Evolutionary conservation across 805 yeast species (phyloP), one percentile per base, ranked within the genome.

Genomic region (Wickerhamiella allomyrinae): DNA sequence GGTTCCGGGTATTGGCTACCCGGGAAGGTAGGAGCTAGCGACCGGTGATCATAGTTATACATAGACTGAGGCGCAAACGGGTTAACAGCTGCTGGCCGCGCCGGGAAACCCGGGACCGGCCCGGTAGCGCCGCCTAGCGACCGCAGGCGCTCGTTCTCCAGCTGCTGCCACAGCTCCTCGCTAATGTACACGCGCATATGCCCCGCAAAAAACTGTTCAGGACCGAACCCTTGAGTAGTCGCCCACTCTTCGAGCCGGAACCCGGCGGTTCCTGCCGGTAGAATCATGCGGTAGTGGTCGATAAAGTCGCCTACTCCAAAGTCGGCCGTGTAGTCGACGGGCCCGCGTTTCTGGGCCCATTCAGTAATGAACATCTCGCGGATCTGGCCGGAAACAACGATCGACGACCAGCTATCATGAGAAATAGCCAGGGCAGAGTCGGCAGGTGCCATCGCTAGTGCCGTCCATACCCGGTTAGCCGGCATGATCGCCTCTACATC

Each of bases 301-400:
- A 60, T 41, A 36, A 64, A 65, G 46, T 64, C 69, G 25, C 55
- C 57, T 14, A 53, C 46, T 10, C 57, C 67, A 46, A 61, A 65
- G 41, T 64, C 69, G 20, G 65, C 63, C 10, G 67, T 61, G 48
- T 52, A 64, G 44, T 64, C 66, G 11, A 52, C 43, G 5, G 53
- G 43, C 7, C 56, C 46, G n/a, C 61, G 52, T 27, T 62, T 56
- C 27, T 52, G 50, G 5, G 59, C 56, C 68, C 68, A 63, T 40
- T 65, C 68, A 7, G 60, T 51, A 22, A 65, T 44, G 36, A 53
- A 58, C 51, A 58, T 50, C 27, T 54, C 57, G 13, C 68, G 54
- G 11, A 62, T 47, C 45, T 64, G 68, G 3, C 57, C 41, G 8
- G 66, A 59, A 2, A 65, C 67, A 1, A 56, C 48, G 1, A 53